Conservation (phyloP, 2,329 filamentous ascomycete species). For the Xylariaceae sp. region DNA sequence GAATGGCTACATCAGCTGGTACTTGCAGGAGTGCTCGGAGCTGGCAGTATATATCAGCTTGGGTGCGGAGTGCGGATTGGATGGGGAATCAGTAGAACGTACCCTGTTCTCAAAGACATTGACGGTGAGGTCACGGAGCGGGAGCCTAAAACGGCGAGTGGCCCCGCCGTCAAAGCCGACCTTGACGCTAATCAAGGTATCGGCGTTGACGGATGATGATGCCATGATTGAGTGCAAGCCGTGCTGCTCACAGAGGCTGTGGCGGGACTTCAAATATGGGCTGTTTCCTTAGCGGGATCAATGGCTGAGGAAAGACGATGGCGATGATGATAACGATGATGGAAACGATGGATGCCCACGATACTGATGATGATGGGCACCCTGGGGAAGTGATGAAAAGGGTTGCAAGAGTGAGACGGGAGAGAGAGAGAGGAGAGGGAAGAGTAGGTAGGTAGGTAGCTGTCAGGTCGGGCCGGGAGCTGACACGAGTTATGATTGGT, state of each 20-base stretch:
- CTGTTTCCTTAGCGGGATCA: background rate
- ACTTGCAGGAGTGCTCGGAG: conserved; percentile 67
- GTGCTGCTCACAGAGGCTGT: background rate
- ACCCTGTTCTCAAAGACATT: conserved; percentile 78
- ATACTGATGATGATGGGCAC: conserved; percentile 7
- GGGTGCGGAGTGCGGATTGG: no score
- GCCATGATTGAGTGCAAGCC: conserved; percentile 35
- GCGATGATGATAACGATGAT: conserved; percentile 8
- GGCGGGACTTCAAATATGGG: background rate
- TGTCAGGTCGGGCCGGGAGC: conserved; percentile 7
- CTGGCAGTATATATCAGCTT: conserved; percentile 41
- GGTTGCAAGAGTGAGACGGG: conserved; percentile 3
- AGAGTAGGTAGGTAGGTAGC: no score
- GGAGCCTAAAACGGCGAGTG: conserved; percentile 82
- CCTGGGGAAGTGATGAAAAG: background rate
- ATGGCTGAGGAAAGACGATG: background rate
- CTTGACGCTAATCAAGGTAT: conserved; percentile 82
- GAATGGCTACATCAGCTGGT: conserved; percentile 55
- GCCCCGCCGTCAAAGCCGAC: conserved; percentile 69
- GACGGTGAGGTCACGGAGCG: conserved; percentile 76
- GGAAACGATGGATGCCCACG: background rate
- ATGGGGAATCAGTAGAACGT: conserved; percentile 35
- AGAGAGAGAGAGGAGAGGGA: background rate
- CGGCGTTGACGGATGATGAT: conserved; percentile 41
- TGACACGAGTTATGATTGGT: conserved; percentile 10